Conservation (phyloP, 495 filamentous ascomycete species). For the Glarea lozoyensis region DNA sequence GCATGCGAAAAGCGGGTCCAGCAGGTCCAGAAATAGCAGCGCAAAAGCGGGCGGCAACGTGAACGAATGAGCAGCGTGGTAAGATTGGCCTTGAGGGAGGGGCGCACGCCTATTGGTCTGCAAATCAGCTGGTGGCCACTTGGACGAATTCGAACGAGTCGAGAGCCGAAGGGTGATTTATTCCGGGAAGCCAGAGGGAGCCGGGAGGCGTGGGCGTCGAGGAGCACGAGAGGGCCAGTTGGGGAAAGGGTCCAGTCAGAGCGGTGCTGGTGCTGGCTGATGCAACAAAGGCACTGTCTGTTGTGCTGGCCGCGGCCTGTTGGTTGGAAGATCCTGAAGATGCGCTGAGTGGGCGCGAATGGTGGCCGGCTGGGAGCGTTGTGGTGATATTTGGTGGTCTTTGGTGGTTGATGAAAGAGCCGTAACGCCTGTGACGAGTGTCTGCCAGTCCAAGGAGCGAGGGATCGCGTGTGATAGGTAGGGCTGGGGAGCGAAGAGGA, state of each 20-base stretch:
- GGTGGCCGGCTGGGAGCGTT: too few species aligned
- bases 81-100: slow-evolving; percentile 8
- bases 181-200: neutral
- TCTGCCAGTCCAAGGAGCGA: too few species aligned
- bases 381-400: too few species aligned
- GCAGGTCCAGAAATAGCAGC: slow-evolving; percentile 3
- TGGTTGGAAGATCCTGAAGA: too few species aligned
- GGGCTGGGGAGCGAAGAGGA: too few species aligned
- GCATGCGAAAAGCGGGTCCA: neutral
- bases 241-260: slow-evolving; percentile 9
- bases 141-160: slow-evolving; percentile 3
- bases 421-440: too few species aligned
- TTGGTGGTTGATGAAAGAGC: too few species aligned
- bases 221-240: slow-evolving; percentile 5
- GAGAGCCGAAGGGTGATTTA: neutral
- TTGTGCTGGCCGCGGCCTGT: too few species aligned
- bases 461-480: too few species aligned
- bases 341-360: too few species aligned
- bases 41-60: slow-evolving; percentile 15
- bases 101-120: neutral
- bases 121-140: slow-evolving; percentile 2
- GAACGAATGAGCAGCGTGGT: slow-evolving; percentile 10
- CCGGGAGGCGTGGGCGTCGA: neutral
- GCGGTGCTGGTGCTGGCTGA: neutral
- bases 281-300: neutral